Evolutionary conservation across 441 rosid species (phyloP).

Genomic region (Adansonia grandidieri): DNA sequence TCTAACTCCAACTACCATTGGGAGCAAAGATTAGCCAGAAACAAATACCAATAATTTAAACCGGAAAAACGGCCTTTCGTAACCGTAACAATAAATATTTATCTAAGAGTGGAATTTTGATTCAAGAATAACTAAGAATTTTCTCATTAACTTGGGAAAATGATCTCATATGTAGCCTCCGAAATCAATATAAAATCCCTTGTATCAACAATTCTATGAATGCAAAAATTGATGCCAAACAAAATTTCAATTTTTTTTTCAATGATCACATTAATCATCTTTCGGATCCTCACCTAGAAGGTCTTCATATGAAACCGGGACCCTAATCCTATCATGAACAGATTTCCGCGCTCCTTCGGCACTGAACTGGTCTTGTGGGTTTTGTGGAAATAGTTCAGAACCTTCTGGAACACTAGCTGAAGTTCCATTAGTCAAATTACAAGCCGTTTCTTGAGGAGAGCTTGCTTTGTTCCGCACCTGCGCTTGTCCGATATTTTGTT

Average conservation of each 20-base stretch:
- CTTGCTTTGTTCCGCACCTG: slow-evolving; percentile 36
- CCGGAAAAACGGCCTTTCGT: neutral
- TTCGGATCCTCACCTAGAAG: slow-evolving; percentile 47
- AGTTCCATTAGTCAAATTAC: slow-evolving; percentile 35
- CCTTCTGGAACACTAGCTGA: slow-evolving; percentile 27
- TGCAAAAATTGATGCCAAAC: slow-evolving; percentile 20
- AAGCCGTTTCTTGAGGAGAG: slow-evolving; percentile 34
- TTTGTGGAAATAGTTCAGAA: slow-evolving; percentile 31
- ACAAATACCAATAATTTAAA: neutral
- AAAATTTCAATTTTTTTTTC: neutral
- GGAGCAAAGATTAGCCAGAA: neutral
- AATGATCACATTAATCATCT: slow-evolving; percentile 32
- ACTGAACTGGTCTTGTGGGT: slow-evolving; percentile 36
- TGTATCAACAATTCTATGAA: slow-evolving; percentile 1
- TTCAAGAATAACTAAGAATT: neutral
- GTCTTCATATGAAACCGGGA: slow-evolving; percentile 88
- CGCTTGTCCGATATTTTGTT: slow-evolving; percentile 41
- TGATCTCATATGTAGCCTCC: neutral
- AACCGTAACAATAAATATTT: neutral
- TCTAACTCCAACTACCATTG: too few relatives aligned
- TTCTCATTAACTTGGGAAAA: neutral
- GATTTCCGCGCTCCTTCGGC: slow-evolving; percentile 46
- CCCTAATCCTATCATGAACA: slow-evolving; percentile 76
- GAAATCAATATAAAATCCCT: neutral
- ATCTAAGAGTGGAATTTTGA: neutral